A percentile compares a stretch with the other conserved stretches of the same genome.
These are phyloP conservation scores for Oleoguttula mirabilis DNA, from an alignment of 495 filamentous ascomycete genomes.

Conservation along the genomic window DNA sequence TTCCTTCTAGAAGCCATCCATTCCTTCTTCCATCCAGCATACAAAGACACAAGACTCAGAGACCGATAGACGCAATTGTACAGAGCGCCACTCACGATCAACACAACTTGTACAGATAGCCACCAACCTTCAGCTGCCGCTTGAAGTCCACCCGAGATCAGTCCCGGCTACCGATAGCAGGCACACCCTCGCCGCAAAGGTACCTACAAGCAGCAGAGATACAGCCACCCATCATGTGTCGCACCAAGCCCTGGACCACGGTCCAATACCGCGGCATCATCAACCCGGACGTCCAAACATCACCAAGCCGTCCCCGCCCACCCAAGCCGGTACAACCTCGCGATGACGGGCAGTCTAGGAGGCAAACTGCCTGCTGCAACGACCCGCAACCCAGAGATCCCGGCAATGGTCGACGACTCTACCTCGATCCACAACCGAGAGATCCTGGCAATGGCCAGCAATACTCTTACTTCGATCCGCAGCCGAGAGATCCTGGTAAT, in stretches of 20 bases:
- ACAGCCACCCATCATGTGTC: too few relatives aligned
- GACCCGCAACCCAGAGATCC: constrained; percentile 8
- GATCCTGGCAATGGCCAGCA: constrained; percentile 2
- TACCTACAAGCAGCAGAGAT: not conserved
- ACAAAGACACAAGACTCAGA: not conserved
- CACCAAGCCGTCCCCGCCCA: constrained; percentile 6
- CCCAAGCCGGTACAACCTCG: constrained; percentile 8
- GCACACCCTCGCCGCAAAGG: not conserved
- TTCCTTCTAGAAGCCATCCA: too few relatives aligned
- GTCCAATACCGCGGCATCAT: too few relatives aligned
- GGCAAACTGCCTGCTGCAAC: not conserved
- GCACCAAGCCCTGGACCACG: too few relatives aligned
- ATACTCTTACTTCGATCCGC: not conserved
- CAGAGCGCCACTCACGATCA: not conserved
- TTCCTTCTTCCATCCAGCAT: not conserved
- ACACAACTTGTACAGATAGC: not conserved
- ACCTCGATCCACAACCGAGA: not conserved
- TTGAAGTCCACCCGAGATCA: too few relatives aligned
- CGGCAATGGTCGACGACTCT: not conserved
- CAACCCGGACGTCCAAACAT: not conserved
- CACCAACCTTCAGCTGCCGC: too few relatives aligned
- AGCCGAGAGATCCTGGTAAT: constrained; percentile 2
- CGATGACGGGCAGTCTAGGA: not conserved
- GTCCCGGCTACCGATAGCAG: not conserved
- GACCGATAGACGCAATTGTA: not conserved